Percentiles rank a stretch among this genome's conserved stretches.
Evolutionary conservation across 345 rosid genomes (phyloP).

Genomic region (Bruguiera parviflora): DNA sequence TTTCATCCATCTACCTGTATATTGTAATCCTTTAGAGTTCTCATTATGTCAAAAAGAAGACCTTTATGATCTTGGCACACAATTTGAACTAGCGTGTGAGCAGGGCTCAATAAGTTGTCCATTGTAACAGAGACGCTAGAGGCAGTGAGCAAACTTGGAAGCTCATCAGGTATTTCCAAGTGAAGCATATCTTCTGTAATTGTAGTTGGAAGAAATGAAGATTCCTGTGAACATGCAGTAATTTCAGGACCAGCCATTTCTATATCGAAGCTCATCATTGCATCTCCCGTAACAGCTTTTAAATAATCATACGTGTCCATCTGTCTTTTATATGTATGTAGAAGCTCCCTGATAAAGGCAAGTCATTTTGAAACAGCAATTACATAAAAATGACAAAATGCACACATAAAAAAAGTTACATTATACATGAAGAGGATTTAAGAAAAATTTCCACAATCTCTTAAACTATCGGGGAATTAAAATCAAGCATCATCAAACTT

Average conservation of each 20-base stretch:
- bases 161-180: conserved; percentile 37
- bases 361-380: background rate
- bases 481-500: background rate
- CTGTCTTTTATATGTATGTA: conserved; percentile 67
- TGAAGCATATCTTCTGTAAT: conserved; percentile 56
- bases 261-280: conserved; percentile 70
- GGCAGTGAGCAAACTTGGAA: conserved; percentile 36
- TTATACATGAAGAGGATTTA: background rate
- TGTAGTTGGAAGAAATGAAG: conserved; percentile 59
- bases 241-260: conserved; percentile 71
- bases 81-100: conserved; percentile 84
- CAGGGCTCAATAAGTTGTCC: conserved; percentile 80
- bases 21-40: conserved; percentile 90
- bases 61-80: conserved; percentile 88
- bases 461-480: background rate
- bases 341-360: conserved; percentile 57
- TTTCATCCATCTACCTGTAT: conserved; percentile 59
- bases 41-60: conserved; percentile 86
- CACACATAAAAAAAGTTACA: background rate
- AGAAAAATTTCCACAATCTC: background rate
- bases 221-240: conserved; percentile 58
- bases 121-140: conserved; percentile 50
- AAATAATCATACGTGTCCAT: conserved; percentile 49
- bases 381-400: conserved; percentile 1
- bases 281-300: conserved; percentile 46